Evolutionary conservation across 1,284 basidiomycete genomes (phyloP).

Genomic region (Peniophora sp.): DNA sequence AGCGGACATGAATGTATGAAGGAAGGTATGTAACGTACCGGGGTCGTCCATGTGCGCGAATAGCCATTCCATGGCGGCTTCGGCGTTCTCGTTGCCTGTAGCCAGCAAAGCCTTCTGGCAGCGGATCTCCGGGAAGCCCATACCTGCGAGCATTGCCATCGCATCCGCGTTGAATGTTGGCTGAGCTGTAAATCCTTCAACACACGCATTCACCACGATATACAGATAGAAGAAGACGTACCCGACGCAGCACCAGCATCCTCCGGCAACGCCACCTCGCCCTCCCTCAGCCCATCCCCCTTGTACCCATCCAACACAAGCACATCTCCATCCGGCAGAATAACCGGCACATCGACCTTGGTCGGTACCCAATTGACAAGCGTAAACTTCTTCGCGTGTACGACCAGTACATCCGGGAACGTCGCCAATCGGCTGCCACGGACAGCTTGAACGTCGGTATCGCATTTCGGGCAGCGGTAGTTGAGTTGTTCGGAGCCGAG

Average conservation of each 20-base stretch:
- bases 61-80: conserved; percentile 93
- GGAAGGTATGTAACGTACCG: conserved; percentile 37
- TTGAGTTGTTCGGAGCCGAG: conserved; percentile 68
- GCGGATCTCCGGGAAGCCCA: conserved; percentile 83
- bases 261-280: conserved; percentile 71
- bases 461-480: conserved; percentile 57
- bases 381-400: conserved; percentile 95
- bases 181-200: conserved; percentile 20
- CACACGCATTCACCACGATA: neutral
- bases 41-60: conserved; percentile 95
- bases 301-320: conserved; percentile 67
- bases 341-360: conserved; percentile 66
- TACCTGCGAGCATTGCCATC: conserved; percentile 69
- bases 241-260: conserved; percentile 23
- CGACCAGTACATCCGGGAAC: conserved; percentile 83
- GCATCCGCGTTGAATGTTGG: conserved; percentile 70
- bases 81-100: conserved; percentile 74
- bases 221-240: conserved; percentile 15
- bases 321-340: conserved; percentile 49
- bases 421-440: conserved; percentile 67
- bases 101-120: conserved; percentile 88
- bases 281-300: conserved; percentile 66
- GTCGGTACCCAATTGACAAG: conserved; percentile 96
- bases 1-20: conserved; percentile 1
- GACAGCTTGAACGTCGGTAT: conserved; percentile 55